Evolutionary conservation across 1,284 basidiomycete species (phyloP), one percentile per base, ranked within the genome.

Genomic region (Ceratobasidium sp.): DNA sequence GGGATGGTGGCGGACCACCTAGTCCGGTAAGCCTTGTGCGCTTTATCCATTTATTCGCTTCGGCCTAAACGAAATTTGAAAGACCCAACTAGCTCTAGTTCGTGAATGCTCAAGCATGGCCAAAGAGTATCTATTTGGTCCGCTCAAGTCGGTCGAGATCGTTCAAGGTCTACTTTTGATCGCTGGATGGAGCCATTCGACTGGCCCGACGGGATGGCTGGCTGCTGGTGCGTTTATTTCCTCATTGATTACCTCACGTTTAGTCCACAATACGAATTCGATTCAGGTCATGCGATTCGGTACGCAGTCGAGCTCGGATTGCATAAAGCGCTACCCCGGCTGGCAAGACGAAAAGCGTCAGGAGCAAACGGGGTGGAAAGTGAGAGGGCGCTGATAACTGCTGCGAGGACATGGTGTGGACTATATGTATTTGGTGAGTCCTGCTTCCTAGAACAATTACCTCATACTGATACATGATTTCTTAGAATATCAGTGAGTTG

Each of bases 101-200:
- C 73, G 77, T 10, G 79, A 78, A 61, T 68, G 78, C 63, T 71
- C 76, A 42, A 56, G 76, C 63, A 76, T 76, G 53, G 76, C 74
- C 45, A 77, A 65, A 68, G 77, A 75, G 23, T 56, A 71, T 15
- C 49, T 60, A 42, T 71, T 56, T 45, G 63, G 68, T 39, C 45
- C 51, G 15, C 64, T 74, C 20, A 71, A 66, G 31, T 69, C 67
- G 13, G 76, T 79, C 1, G 79, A 79, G 53, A 76, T 74, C 42
- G 78, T 80, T 10, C 77, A 80, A 23, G 79, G 75, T 3, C 35
- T 80, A 58, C 49, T 80, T 35, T 65, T 80, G 53, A 75, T 80
- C 37, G 80, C 79, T 6, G 80, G 79, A 15, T 80, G 80, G 80
- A 79, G 78, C 63, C 76, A 80, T 65, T 79, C 78, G 11, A 78